Evolutionary conservation across 1,284 basidiomycete species (phyloP).

Genomic region (Ustilago tritici): DNA sequence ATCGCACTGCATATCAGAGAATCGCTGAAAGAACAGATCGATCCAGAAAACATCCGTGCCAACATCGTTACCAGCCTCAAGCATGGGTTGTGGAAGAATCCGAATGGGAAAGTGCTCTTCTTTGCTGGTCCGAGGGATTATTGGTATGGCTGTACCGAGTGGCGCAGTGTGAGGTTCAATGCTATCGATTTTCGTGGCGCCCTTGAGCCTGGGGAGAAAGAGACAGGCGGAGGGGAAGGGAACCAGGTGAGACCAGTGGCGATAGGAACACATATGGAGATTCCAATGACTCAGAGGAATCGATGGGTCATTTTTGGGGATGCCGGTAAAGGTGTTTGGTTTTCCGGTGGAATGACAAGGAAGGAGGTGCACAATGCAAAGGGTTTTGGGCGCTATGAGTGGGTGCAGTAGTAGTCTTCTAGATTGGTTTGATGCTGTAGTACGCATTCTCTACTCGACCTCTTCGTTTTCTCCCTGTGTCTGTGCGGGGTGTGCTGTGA

Average conservation of each 20-base stretch:
- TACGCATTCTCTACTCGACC: too few relatives aligned
- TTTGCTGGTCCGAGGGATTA: constrained; percentile 13
- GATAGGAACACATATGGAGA: constrained; percentile 26
- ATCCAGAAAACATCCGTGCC: constrained; percentile 17
- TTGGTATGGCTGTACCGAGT: constrained; percentile 29
- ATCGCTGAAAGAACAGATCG: constrained; percentile 15
- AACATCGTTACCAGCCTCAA: constrained; percentile 10
- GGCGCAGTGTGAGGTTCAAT: constrained; percentile 19
- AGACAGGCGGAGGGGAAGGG: neutral
- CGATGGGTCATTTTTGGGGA: constrained; percentile 31
- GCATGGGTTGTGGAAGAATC: constrained; percentile 15
- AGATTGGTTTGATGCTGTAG: too few relatives aligned
- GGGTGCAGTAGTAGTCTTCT: neutral
- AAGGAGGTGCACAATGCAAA: constrained; percentile 14
- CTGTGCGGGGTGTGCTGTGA: too few relatives aligned
- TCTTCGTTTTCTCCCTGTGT: too few relatives aligned
- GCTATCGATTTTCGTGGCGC: constrained; percentile 19
- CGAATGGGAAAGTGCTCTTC: constrained; percentile 21
- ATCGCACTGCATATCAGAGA: constrained; percentile 24
- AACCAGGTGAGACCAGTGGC: constrained; percentile 13
- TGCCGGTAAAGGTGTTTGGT: constrained; percentile 24
- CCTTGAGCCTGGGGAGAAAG: neutral
- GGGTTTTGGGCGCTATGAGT: constrained; percentile 23
- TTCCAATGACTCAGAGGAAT: constrained; percentile 20
- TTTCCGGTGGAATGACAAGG: constrained; percentile 20